Base-by-base conservation (phyloP, 495 filamentous ascomycete genomes). In the Platismatia glauca region DNA sequence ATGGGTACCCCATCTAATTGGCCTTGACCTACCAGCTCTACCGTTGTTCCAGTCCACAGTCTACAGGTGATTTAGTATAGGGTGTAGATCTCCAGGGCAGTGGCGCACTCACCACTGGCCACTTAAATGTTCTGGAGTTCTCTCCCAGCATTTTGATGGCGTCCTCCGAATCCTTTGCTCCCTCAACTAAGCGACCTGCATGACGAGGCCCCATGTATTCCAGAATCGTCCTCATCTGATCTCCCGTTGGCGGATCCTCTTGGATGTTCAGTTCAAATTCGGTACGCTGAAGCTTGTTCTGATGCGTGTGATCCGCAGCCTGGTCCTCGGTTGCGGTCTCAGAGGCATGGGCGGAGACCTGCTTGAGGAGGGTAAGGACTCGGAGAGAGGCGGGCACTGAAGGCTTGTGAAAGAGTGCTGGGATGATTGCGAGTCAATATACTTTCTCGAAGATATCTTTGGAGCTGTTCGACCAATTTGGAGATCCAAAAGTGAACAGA, bases 1-100 rank as follows among this genome's bases (percentile, higher is more conserved):
- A n/a, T n/a, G n/a, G n/a, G n/a, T n/a, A n/a, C n/a, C n/a, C n/a
- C 5, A n/a, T 37, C 38, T 16, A 29, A 9, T 9, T 6, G 16
- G 35, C 52, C 16, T 12, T 18, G 37, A 59, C 74, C 52, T 72
- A 80, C 79, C 78, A 67, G 85, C 91, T 70, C 82, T 84, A 60
- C 94, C 95, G 75, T 91, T 90, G 64, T 86, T 86, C 95, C 94
- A 98, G 74, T 97, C 94, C 31, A 98, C 95, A 58, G 81, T 82
- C 88, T 91, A 69, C 60, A 50, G 38, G 11, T 8, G 22, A 48
- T 48, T 41, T 33, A 58, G 55, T 35, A 53, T 63, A 59, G 60
- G 6, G 41, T 7, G 27, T 7, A 13, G 11, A 22, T 18, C 18
- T 3, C 31, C 33, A 60, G 50, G 44, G 50, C 64, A 41, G 24